phyloP scores from a whole-genome alignment of 225 moss, liverwort and hornwort species.

The Sphagnum contortum region DNA sequence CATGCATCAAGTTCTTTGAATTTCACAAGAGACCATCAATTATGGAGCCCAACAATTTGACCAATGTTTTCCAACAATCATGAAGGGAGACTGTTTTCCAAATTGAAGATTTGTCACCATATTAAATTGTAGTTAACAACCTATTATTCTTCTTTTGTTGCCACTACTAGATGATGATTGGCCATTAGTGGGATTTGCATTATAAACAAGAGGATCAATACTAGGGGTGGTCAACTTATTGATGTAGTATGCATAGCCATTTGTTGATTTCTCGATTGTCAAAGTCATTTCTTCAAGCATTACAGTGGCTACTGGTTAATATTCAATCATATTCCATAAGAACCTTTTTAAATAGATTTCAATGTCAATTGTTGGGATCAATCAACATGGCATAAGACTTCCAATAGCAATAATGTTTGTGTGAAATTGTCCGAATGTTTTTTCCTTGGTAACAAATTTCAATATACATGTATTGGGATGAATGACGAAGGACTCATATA shows the following conservation, averaged over 20 bases:
- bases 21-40: no score
- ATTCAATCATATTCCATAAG: no score
- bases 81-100: neutral
- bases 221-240: constrained; percentile 66
- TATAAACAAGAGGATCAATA: constrained; percentile 54
- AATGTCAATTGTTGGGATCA: no score
- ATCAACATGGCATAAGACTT: no score
- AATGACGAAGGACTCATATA: neutral
- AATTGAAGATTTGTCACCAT: neutral
- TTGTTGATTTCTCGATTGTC: constrained; percentile 63
- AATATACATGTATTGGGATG: no score
- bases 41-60: no score
- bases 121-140: neutral
- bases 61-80: neutral
- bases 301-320: constrained; percentile 69
- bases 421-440: no score
- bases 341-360: no score
- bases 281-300: constrained; percentile 71
- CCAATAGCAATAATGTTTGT: no score
- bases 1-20: no score
- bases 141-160: neutral
- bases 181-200: constrained; percentile 51
- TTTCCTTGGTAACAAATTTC: no score
- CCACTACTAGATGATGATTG: constrained; percentile 34
- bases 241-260: constrained; percentile 78